These are phyloP conservation scores for Dictyostelium purpureum DNA, from an alignment of 78 protist genomes.

Conservation along the genomic window DNA sequence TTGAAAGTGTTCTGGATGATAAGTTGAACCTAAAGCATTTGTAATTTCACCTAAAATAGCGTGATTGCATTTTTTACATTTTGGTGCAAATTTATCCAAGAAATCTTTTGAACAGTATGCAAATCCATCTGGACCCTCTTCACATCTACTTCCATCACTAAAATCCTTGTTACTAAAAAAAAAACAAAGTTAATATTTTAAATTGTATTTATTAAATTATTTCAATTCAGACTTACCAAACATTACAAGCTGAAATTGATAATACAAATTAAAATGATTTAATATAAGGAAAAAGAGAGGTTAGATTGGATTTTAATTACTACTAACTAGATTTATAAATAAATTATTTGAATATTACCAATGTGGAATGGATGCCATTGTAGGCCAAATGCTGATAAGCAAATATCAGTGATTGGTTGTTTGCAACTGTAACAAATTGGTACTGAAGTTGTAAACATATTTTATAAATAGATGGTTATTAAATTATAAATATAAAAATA, in stretches of 20 bases:
- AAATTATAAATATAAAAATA: not conserved
- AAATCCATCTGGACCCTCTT: constrained; percentile 78
- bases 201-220: too few relatives aligned
- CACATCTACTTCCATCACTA: constrained; percentile 53
- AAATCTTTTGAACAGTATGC: constrained; percentile 74
- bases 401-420: constrained; percentile 58
- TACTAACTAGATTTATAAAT: too few relatives aligned
- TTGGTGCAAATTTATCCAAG: constrained; percentile 77
- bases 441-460: not conserved
- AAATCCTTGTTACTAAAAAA: constrained; percentile 27
- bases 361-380: constrained; percentile 71
- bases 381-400: constrained; percentile 51
- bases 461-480: not conserved
- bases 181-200: too few relatives aligned
- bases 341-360: too few relatives aligned
- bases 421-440: constrained; percentile 58
- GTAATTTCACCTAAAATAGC: constrained; percentile 46
- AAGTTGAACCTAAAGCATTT: constrained; percentile 47
- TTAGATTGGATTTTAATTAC: too few relatives aligned
- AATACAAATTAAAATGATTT: too few relatives aligned
- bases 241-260: not conserved
- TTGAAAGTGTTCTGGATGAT: constrained; percentile 77
- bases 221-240: not conserved
- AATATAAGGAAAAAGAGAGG: too few relatives aligned
- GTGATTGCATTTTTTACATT: constrained; percentile 50